Evolutionary conservation across 768 basidiomycete species (phyloP).

Genomic region (Russula griseocarnosa): DNA sequence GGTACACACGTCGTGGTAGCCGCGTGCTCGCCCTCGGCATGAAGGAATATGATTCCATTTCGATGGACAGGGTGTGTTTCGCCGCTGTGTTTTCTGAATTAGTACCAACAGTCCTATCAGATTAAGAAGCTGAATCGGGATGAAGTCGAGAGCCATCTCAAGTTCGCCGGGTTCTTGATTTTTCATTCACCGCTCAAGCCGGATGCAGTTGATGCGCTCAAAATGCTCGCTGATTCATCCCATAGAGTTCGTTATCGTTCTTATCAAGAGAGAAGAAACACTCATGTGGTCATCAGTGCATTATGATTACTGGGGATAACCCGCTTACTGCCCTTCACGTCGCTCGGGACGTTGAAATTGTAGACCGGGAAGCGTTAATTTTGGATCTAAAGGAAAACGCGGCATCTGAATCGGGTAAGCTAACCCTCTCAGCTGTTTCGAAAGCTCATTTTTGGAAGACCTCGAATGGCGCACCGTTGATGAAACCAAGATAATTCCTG

Average conservation of each 20-base stretch:
- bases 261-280: slow-evolving; percentile 19
- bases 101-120: slow-evolving; percentile 38
- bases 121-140: slow-evolving; percentile 86
- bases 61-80: slow-evolving; percentile 63
- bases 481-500: slow-evolving; percentile 82
- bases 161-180: slow-evolving; percentile 94
- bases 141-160: slow-evolving; percentile 69
- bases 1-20: slow-evolving; percentile 88
- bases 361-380: slow-evolving; percentile 92
- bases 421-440: slow-evolving; percentile 12
- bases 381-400: slow-evolving; percentile 86
- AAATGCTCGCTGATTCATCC: slow-evolving; percentile 93
- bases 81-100: not conserved
- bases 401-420: slow-evolving; percentile 58
- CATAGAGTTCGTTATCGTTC: slow-evolving; percentile 68
- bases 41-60: slow-evolving; percentile 74
- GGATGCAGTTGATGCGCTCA: slow-evolving; percentile 86
- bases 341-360: slow-evolving; percentile 92
- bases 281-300: slow-evolving; percentile 53
- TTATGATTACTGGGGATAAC: slow-evolving; percentile 99
- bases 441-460: slow-evolving; percentile 40
- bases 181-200: slow-evolving; percentile 97
- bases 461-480: slow-evolving; percentile 94
- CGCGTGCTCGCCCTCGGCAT: slow-evolving; percentile 88
- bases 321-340: slow-evolving; percentile 96